Evolutionary conservation across 345 rosid genomes (phyloP).

Genomic region (Durio zibethinus): DNA sequence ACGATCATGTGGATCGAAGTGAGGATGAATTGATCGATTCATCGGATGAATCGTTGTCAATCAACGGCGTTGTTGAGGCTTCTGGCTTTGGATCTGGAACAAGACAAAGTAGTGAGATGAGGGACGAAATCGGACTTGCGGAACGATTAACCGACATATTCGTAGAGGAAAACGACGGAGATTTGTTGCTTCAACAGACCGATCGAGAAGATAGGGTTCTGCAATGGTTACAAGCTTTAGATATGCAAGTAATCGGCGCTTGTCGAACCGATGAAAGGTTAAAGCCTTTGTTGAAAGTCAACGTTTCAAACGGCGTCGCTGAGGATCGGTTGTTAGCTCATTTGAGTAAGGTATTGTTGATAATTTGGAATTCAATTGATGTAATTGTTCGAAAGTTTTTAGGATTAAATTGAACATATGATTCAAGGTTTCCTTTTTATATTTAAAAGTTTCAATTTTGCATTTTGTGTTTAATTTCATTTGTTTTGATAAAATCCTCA

Average conservation of each 20-base stretch:
- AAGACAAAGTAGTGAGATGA: conserved; percentile 13
- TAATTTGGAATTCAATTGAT: background rate
- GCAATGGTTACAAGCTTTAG: conserved; percentile 89
- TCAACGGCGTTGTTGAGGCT: conserved; percentile 26
- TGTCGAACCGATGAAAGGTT: conserved; percentile 96
- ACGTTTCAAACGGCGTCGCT: conserved; percentile 54
- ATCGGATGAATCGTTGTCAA: conserved; percentile 23
- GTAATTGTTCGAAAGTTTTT: background rate
- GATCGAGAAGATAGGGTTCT: conserved; percentile 72
- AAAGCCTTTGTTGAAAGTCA: conserved; percentile 83
- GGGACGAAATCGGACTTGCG: conserved; percentile 38
- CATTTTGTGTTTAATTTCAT: background rate
- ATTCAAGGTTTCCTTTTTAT: background rate
- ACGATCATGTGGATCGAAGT: conserved; percentile 35
- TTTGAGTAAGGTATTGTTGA: conserved; percentile 63
- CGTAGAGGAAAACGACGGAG: conserved; percentile 52
- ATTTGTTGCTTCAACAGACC: conserved; percentile 56
- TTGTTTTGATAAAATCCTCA: conserved; percentile 15
- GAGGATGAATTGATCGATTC: conserved; percentile 35
- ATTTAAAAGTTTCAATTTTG: background rate
- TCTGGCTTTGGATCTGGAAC: conserved; percentile 39
- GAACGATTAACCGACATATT: conserved; percentile 59
- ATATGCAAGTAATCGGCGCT: conserved; percentile 88
- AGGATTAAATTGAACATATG: background rate
- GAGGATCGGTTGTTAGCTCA: conserved; percentile 81